Percentiles rank a stretch among this genome's conserved stretches.
Evolutionary conservation across 352 stramenopile species (phyloP).

Genomic region (Blastocystis sp.): DNA sequence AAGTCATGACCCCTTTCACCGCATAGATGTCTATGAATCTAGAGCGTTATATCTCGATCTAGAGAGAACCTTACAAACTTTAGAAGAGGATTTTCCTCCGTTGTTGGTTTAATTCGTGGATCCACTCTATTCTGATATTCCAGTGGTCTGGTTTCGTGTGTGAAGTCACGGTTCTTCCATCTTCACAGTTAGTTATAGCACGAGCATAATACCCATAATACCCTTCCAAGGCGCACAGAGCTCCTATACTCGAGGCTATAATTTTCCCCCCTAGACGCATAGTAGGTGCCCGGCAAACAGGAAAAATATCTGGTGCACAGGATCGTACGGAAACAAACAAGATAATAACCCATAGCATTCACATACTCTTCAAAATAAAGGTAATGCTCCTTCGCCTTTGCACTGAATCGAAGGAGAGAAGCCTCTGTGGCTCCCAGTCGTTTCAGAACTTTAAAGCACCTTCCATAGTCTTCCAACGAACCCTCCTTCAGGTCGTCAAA

Average conservation of each 20-base stretch:
- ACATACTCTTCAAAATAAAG: constrained; percentile 34
- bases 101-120: constrained; percentile 27
- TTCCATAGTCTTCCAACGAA: neutral
- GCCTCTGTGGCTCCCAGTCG: neutral
- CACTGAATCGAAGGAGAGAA: neutral
- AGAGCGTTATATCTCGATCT: neutral
- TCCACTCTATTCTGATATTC: constrained; percentile 4
- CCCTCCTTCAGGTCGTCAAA: neutral
- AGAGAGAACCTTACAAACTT: neutral
- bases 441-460: constrained; percentile 2
- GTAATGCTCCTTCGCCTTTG: constrained; percentile 4
- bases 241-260: neutral
- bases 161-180: constrained; percentile 4
- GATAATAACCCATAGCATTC: neutral
- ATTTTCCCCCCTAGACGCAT: neutral
- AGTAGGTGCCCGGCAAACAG: neutral
- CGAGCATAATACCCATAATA: constrained; percentile 4
- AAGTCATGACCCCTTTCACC: constrained; percentile 21
- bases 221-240: neutral
- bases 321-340: neutral
- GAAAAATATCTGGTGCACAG: neutral
- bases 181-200: neutral
- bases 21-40: constrained; percentile 31
- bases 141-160: neutral
- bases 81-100: neutral